A percentile compares a stretch with the other conserved stretches of the same genome.
phyloP scores from a whole-genome alignment of 2,329 filamentous ascomycete species.

The Fusarium heterosporum region DNA sequence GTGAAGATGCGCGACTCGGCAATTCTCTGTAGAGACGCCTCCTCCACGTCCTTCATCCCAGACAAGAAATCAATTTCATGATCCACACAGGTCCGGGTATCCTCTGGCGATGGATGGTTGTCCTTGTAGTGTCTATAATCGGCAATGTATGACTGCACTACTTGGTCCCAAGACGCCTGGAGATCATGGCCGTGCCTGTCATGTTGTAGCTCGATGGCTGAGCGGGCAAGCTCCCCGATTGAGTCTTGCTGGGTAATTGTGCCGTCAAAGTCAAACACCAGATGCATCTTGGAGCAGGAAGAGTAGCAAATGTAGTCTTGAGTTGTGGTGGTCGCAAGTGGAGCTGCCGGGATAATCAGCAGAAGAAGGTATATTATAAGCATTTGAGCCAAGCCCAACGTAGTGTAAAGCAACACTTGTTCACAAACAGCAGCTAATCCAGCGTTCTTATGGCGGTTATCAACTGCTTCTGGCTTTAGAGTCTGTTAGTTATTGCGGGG shows the following conservation, averaged over 20 bases:
- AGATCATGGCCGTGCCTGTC: constrained; percentile 49
- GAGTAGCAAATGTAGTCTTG: not conserved
- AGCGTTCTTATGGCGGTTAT: constrained; percentile 3
- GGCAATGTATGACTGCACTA: constrained; percentile 59
- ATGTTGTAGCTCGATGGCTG: constrained; percentile 55
- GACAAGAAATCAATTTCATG: constrained; percentile 60
- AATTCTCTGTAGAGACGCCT: constrained; percentile 59
- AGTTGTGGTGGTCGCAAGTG: constrained; percentile 5
- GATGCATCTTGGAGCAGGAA: constrained; percentile 50
- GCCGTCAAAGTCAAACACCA: constrained; percentile 70
- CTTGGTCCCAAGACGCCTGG: constrained; percentile 56
- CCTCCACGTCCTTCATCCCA: constrained; percentile 59
- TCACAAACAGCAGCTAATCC: constrained; percentile 16
- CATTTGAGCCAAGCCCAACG: constrained; percentile 16
- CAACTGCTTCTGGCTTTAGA: constrained; percentile 16
- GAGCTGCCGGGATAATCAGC: constrained; percentile 5
- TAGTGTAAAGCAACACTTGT: not conserved
- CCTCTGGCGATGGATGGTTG: constrained; percentile 50
- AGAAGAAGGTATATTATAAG: constrained; percentile 13
- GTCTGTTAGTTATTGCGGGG: constrained; percentile 32
- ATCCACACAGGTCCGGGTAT: constrained; percentile 50
- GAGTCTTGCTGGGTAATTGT: constrained; percentile 69
- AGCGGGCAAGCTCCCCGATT: constrained; percentile 60
- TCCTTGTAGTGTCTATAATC: constrained; percentile 56
- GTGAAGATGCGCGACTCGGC: constrained; percentile 59